Conservation (phyloP, 1,284 basidiomycete species). For the Butyriboletus appendiculatus region DNA sequence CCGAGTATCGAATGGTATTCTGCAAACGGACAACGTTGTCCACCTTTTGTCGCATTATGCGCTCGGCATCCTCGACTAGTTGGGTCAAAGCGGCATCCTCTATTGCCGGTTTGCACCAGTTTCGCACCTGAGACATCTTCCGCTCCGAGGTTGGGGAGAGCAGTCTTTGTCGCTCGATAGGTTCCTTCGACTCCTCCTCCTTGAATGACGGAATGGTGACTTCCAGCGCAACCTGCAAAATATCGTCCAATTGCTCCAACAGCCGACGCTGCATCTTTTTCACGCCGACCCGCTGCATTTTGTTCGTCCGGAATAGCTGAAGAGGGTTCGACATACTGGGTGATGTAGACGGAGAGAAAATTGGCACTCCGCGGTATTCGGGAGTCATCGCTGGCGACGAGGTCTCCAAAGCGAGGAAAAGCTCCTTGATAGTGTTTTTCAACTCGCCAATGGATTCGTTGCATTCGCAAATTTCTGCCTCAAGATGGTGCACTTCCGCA, state of each 20-base stretch:
- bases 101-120: constrained; percentile 84
- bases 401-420: constrained; percentile 64
- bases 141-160: constrained; percentile 86
- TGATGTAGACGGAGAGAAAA: constrained; percentile 69
- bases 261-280: constrained; percentile 82
- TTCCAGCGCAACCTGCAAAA: constrained; percentile 78
- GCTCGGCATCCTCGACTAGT: constrained; percentile 84
- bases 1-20: constrained; percentile 96
- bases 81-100: constrained; percentile 84
- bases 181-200: constrained; percentile 88
- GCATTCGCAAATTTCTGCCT: constrained; percentile 92
- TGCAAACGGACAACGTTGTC: constrained; percentile 96
- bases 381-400: constrained; percentile 60
- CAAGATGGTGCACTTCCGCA: constrained; percentile 93
- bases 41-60: constrained; percentile 90
- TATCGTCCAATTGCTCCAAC: constrained; percentile 84
- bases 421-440: constrained; percentile 77
- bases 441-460: constrained; percentile 93
- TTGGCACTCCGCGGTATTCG: constrained; percentile 89
- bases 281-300: constrained; percentile 77
- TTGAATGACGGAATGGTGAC: constrained; percentile 89
- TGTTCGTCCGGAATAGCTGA: constrained; percentile 68
- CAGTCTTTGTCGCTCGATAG: constrained; percentile 90
- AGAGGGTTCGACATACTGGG: constrained; percentile 69
- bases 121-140: constrained; percentile 77